A percentile compares a stretch with the other conserved stretches of the same genome.
Evolutionary conservation across 306 rosid genomes (phyloP).

Genomic region (Vigna trinervia): DNA sequence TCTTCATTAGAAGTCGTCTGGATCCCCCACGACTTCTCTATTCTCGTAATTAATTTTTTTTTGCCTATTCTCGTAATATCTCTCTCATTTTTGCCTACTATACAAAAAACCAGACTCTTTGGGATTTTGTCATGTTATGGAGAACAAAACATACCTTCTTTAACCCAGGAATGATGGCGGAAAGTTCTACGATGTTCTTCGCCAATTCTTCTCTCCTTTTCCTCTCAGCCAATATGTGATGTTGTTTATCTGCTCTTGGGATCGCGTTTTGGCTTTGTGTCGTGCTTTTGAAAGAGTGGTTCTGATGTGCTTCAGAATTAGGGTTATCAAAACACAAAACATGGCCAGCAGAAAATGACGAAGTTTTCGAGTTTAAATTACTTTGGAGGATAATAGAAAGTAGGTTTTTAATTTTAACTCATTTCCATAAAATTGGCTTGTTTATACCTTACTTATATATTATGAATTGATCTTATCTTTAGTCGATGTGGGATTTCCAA

Average conservation of each 20-base stretch:
- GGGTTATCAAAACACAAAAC: neutral
- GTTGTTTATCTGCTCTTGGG: neutral
- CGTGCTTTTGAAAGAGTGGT: neutral
- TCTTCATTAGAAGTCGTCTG: too few species aligned
- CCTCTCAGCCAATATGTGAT: neutral
- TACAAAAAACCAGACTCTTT: too few species aligned
- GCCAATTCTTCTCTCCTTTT: neutral
- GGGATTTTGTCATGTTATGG: neutral
- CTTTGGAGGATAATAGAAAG: neutral
- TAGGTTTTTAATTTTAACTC: too few species aligned
- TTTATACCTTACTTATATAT: too few species aligned
- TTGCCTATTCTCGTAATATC: too few species aligned
- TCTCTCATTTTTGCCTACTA: too few species aligned
- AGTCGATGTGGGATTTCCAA: too few species aligned
- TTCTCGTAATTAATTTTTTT: too few species aligned
- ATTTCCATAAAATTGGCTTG: too few species aligned
- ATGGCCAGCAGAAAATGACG: neutral
- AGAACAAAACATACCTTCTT: neutral
- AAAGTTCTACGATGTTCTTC: neutral
- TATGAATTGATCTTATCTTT: too few species aligned
- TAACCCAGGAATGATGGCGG: neutral
- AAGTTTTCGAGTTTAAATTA: neutral
- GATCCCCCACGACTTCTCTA: too few species aligned
- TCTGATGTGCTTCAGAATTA: neutral
- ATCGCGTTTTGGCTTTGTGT: too few species aligned